Evolutionary conservation across 164 flowering plant species (phyloP), one percentile per base, ranked within the genome.

Genomic region (Pachysandra terminalis): DNA sequence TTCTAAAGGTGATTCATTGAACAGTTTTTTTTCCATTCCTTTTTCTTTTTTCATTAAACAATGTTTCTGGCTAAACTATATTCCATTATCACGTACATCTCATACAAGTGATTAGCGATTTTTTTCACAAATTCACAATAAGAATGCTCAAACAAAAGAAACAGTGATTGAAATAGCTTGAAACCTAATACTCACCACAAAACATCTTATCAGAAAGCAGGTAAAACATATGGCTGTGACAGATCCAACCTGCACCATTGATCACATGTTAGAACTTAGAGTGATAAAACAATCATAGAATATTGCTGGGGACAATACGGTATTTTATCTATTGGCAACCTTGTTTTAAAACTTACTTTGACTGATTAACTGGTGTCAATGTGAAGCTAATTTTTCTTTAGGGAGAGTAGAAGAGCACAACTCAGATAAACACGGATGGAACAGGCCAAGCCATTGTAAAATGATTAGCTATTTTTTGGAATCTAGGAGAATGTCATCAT

Each of bases 211-310:
- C 16, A 93, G 86, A 76, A 93, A 93, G 83, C 98, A 93, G 52
- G 89, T 82, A 82, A 88, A 91, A 72, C 98, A 93, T 73, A 91
- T 85, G 59, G 87, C 96, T 35, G 98, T 91, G 49, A 93, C 97
- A 68, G 88, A 93, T 77, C 97, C 98, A 79, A 93, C 98, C 98
- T 93, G 87, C 72, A 77, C 63, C 25, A 72, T 32, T 35, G 16
- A n/a, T 17, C 25, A 65, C 28, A 45, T 9, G 54, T 32, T 32
- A 3, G 7, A 32, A 32, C n/a, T 25, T n/a, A 32, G 14, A 59
- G 25, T 3, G 25, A 56, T 40, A 48, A 67, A 67, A 45, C 19
- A 17, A 19, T 7, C 15, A 17, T 56, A 68, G 12, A 56, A 26
- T 45, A n/a, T 15, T 61, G 19, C 24, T n/a, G 45, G 45, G 10